These are phyloP conservation scores for Blastomyces silverae DNA, from an alignment of 2,329 filamentous ascomycete genomes.

Conservation along the genomic window DNA sequence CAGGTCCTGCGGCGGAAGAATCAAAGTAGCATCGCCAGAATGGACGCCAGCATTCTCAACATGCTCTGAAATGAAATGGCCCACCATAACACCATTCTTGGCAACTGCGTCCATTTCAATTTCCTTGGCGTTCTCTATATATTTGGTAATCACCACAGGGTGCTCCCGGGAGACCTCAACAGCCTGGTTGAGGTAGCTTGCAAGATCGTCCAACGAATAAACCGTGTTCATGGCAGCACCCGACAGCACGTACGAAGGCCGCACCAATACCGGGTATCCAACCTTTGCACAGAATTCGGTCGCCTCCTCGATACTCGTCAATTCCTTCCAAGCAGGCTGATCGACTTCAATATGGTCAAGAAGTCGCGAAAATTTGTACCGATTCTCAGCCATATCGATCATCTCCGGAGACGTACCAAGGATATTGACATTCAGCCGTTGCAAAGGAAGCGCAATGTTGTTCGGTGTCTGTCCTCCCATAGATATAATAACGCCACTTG, in stretches of 20 bases:
- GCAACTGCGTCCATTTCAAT: slow-evolving; percentile 99
- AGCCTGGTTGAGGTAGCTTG: slow-evolving; percentile 81
- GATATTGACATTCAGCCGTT: slow-evolving; percentile 83
- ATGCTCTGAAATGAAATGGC: slow-evolving; percentile 97
- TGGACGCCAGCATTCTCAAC: slow-evolving; percentile 98
- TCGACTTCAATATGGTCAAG: slow-evolving; percentile 90
- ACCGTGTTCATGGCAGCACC: slow-evolving; percentile 99
- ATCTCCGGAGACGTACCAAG: slow-evolving; percentile 96
- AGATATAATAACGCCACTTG: slow-evolving; percentile 79
- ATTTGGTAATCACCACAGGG: slow-evolving; percentile 97
- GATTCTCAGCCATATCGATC: slow-evolving; percentile 96
- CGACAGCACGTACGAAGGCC: slow-evolving; percentile 93
- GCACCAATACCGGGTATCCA: slow-evolving; percentile 86
- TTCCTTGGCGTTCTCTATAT: slow-evolving; percentile 98
- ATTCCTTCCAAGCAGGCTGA: slow-evolving; percentile 95
- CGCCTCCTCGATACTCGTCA: slow-evolving; percentile 90
- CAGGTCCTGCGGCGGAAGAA: slow-evolving; percentile 88
- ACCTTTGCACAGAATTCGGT: slow-evolving; percentile 80
- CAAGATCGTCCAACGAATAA: slow-evolving; percentile 88
- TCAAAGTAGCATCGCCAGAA: slow-evolving; percentile 93
- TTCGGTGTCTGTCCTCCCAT: slow-evolving; percentile 98
- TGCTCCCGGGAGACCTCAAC: slow-evolving; percentile 90
- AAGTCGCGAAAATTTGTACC: slow-evolving; percentile 99
- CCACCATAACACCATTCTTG: slow-evolving; percentile 77
- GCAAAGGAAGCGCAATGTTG: slow-evolving; percentile 88